Evolutionary conservation across 768 basidiomycete species (phyloP).

Genomic region (Lactarius quietus): DNA sequence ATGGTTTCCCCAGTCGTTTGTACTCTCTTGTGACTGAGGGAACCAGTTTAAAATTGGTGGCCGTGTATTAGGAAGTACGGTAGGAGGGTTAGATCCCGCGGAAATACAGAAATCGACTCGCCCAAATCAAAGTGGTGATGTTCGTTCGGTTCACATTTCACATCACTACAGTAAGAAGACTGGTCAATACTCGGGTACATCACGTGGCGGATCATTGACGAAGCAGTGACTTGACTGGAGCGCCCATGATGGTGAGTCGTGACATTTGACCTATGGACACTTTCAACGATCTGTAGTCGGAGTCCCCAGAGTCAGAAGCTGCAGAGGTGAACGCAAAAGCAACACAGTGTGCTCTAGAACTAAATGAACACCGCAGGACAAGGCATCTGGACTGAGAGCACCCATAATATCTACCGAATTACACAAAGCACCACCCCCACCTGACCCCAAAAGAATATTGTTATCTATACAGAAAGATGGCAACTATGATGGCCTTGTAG

Average conservation of each 20-base stretch:
- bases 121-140: too few species aligned
- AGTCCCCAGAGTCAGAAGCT: not conserved
- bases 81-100: too few species aligned
- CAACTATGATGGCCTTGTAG: slow-evolving; percentile 24
- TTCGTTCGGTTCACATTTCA: too few species aligned
- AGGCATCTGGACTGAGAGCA: slow-evolving; percentile 15
- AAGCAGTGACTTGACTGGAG: not conserved
- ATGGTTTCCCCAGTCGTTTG: too few species aligned
- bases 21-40: too few species aligned
- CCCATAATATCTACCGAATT: slow-evolving; percentile 23
- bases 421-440: slow-evolving; percentile 21
- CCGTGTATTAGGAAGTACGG: too few species aligned
- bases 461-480: slow-evolving; percentile 22
- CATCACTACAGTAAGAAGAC: too few species aligned
- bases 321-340: slow-evolving; percentile 1
- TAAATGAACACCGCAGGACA: slow-evolving; percentile 23
- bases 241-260: slow-evolving; percentile 14
- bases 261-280: not conserved
- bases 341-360: not conserved
- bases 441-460: slow-evolving; percentile 16
- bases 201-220: too few species aligned
- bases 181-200: too few species aligned
- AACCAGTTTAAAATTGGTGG: too few species aligned
- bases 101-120: too few species aligned
- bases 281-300: not conserved